Evolutionary conservation across 78 protist species (phyloP), one percentile per base, ranked within the genome.

Genomic region (Creolimax fragrantissima): DNA sequence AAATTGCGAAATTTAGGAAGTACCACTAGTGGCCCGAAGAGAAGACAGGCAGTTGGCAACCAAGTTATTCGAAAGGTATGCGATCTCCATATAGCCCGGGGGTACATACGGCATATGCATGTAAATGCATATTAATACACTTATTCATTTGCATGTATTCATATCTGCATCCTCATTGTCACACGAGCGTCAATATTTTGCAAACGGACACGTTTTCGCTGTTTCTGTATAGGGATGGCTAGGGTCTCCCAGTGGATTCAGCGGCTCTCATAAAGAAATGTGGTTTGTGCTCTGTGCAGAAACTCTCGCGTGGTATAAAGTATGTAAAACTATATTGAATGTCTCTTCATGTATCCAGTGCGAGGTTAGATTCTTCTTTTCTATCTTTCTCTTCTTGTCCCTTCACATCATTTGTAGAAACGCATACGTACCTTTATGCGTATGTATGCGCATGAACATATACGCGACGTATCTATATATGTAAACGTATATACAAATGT

Each of bases 271-370:
- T 47, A 67, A 81, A 67, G 92, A 67, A 45, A 66, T 32, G 42
- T 90, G 83, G 47, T 90, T 90, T 41, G 88, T 81, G 86, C 92
- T 90, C 81, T 4, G 7, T 3, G n/a, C 89, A 36, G 85, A 66
- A n/a, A 32, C 89, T 32, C 85, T 90, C 42, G 74, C n/a, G 35
- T 90, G 92, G 92, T 90, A 81, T 44, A 90, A 90, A 67, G 92
- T 58, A 58, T 24, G 24, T 58, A 24, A 32, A 58, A 32, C 11
- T 58, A 58, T 58, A 58, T 58, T 32, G 11, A 58, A 32, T 58
- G 24, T 58, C 39, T 58, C 11, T 58, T n/a, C n/a, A n/a, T n/a
- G n/a, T n/a, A n/a, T n/a, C n/a, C n/a, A n/a, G n/a, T n/a, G n/a
- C n/a, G n/a, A n/a, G n/a, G n/a, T n/a, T n/a, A n/a, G n/a, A n/a